These are phyloP conservation scores for Gastrolobium bilobum DNA, from an alignment of 306 rosid genomes.

Conservation along the genomic window DNA sequence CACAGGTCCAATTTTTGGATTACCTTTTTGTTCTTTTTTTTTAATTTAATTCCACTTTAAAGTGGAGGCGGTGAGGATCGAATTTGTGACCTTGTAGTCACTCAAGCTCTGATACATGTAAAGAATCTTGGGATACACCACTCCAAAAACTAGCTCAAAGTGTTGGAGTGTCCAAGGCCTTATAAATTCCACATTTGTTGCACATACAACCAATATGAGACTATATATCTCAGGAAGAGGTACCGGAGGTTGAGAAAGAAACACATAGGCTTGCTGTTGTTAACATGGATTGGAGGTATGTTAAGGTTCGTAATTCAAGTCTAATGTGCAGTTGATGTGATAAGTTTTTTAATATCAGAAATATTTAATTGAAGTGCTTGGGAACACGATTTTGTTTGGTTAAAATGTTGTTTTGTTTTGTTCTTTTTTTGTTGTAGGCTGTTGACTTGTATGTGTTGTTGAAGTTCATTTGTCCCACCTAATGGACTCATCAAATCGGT, in stretches of 20 bases:
- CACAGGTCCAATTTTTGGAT: too few relatives aligned
- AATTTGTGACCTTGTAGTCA: too few relatives aligned
- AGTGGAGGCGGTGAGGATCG: too few relatives aligned
- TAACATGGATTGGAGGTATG: constrained; percentile 91
- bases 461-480: constrained; percentile 77
- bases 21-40: too few relatives aligned
- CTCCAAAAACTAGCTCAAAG: too few relatives aligned
- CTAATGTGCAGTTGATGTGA: background rate
- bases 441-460: constrained; percentile 75
- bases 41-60: too few relatives aligned
- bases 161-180: too few relatives aligned
- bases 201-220: too few relatives aligned
- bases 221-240: too few relatives aligned
- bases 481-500: constrained; percentile 80
- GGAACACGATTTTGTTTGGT: constrained; percentile 14
- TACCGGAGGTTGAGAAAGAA: constrained; percentile 70
- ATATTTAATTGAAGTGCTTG: background rate
- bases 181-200: too few relatives aligned
- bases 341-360: background rate
- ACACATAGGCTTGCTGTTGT: constrained; percentile 83
- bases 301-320: constrained; percentile 67
- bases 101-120: too few relatives aligned
- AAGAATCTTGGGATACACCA: too few relatives aligned
- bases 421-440: constrained; percentile 63
- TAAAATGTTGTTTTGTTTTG: background rate